Percentiles rank a stretch among this genome's conserved stretches.
Conservation (phyloP, 1,139 yeast genomes). For the Pneumocystis oryctolagi region DNA sequence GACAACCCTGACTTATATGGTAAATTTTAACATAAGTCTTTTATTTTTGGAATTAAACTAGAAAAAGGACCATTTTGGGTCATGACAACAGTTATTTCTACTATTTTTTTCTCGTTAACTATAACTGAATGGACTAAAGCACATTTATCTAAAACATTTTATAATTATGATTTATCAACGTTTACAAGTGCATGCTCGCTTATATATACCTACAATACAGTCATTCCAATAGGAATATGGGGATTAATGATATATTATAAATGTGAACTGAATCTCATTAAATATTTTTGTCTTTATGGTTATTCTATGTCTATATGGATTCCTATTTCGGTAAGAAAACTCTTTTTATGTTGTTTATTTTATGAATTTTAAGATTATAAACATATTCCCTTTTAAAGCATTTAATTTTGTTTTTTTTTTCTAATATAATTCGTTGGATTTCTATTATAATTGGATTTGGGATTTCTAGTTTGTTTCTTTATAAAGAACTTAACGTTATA, state of each 20-base stretch:
- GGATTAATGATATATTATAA: conserved; percentile 31
- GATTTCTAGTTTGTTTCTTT: conserved; percentile 26
- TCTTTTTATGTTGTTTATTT: not conserved
- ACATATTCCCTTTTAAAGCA: conserved; percentile 27
- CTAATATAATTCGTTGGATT: conserved; percentile 27
- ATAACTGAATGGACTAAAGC: conserved; percentile 38
- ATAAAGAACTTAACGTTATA: conserved; percentile 25
- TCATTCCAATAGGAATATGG: conserved; percentile 45
- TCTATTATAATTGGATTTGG: conserved; percentile 26
- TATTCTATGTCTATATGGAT: conserved; percentile 68
- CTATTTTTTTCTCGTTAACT: conserved; percentile 61
- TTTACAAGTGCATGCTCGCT: conserved; percentile 51
- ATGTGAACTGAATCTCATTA: conserved; percentile 26
- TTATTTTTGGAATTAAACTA: not conserved
- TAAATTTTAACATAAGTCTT: not conserved
- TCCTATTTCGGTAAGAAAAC: conserved; percentile 39
- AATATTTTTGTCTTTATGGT: conserved; percentile 51
- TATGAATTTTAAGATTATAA: conserved; percentile 21
- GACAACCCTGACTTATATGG: conserved; percentile 39
- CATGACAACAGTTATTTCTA: conserved; percentile 58
- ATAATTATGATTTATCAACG: conserved; percentile 45
- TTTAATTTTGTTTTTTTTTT: conserved; percentile 24
- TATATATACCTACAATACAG: conserved; percentile 56
- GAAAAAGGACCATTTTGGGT: conserved; percentile 70
- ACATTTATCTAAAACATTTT: conserved; percentile 30